phyloP scores from a whole-genome alignment of 441 rosid species.

The Gossypium davidsonii region DNA sequence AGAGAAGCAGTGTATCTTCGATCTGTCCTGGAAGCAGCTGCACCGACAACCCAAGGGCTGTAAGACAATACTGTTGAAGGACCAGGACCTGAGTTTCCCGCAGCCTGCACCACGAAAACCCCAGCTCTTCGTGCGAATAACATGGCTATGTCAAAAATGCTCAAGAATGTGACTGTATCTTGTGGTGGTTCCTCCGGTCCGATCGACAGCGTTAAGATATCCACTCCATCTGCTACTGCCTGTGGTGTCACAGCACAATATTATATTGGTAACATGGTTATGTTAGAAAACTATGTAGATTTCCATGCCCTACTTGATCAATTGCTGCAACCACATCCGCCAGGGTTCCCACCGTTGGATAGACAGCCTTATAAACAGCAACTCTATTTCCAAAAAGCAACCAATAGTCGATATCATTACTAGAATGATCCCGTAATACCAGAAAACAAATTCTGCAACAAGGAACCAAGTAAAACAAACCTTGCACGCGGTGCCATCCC shows the following conservation, averaged over 20 bases:
- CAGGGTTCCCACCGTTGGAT: constrained; percentile 49
- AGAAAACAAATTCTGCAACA: background rate
- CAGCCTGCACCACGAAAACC: constrained; percentile 62
- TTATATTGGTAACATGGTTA: background rate
- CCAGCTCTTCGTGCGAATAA: constrained; percentile 54
- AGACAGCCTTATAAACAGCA: constrained; percentile 58
- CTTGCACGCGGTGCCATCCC: constrained; percentile 71
- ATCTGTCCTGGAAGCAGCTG: constrained; percentile 43
- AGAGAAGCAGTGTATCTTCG: constrained; percentile 46
- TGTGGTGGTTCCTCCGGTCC: constrained; percentile 55
- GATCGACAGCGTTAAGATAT: constrained; percentile 41
- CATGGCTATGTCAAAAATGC: constrained; percentile 45
- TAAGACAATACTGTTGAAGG: constrained; percentile 50
- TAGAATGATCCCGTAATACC: background rate
- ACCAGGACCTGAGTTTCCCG: constrained; percentile 49
- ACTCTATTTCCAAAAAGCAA: constrained; percentile 30
- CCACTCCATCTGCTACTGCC: constrained; percentile 61
- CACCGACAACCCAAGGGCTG: constrained; percentile 62
- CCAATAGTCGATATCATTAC: background rate
- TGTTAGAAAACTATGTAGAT: background rate
- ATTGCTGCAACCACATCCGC: constrained; percentile 65
- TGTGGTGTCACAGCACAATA: constrained; percentile 8
- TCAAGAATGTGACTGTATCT: constrained; percentile 39
- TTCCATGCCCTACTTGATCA: constrained; percentile 42
- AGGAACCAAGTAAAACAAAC: constrained; percentile 23